These are phyloP conservation scores for Nemania diffusa DNA, from an alignment of 2,329 filamentous ascomycete genomes.

Conservation along the genomic window DNA sequence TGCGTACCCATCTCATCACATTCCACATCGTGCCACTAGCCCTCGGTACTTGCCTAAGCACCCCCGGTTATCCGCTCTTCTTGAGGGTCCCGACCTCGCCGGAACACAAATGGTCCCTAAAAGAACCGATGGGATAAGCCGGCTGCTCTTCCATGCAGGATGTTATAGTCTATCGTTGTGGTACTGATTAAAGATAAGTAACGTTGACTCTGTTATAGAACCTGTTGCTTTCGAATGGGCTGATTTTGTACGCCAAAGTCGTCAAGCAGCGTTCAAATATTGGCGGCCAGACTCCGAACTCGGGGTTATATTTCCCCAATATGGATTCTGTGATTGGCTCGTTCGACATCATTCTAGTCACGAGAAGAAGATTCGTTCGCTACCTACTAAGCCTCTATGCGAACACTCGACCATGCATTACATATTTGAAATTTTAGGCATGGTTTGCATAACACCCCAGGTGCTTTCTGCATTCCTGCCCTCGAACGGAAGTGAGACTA, in stretches of 20 bases:
- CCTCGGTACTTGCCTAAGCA: slow-evolving; percentile 2
- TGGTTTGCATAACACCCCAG: neutral
- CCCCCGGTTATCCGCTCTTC: slow-evolving; percentile 6
- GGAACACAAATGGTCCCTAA: slow-evolving; percentile 4
- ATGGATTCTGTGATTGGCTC: neutral
- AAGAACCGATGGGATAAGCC: neutral
- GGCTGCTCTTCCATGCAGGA: neutral
- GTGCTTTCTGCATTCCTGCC: neutral
- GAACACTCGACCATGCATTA: neutral
- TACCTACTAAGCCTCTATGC: neutral
- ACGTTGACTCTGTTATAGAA: slow-evolving; percentile 27
- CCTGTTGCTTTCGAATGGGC: slow-evolving; percentile 2
- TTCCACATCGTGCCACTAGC: slow-evolving; percentile 14
- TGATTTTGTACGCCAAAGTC: slow-evolving; percentile 2
- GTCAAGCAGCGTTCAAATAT: slow-evolving; percentile 17
- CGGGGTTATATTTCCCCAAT: neutral
- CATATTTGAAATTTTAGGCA: neutral
- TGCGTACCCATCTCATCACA: neutral
- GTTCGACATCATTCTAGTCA: neutral
- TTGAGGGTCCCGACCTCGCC: neutral
- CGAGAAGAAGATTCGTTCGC: neutral
- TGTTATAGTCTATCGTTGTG: neutral
- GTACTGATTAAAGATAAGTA: slow-evolving; percentile 2
- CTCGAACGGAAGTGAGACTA: neutral
- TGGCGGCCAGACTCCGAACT: slow-evolving; percentile 15